Evolutionary conservation across 225 moss, liverwort and hornwort species (phyloP).

Genomic region (Marchantia paleacea): DNA sequence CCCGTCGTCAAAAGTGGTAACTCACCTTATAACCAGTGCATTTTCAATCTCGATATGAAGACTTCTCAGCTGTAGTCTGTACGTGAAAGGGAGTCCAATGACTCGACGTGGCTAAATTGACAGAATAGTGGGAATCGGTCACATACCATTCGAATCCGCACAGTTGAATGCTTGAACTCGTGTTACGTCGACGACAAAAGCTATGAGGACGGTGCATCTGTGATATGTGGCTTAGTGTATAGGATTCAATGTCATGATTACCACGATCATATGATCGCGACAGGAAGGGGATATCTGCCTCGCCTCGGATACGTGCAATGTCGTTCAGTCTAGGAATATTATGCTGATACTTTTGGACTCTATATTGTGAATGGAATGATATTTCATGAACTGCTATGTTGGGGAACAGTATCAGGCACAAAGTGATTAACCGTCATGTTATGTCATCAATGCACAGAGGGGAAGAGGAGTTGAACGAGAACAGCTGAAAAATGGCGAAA

Average conservation of each 20-base stretch:
- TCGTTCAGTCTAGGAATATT: not conserved
- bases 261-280: no score
- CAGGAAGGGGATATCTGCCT: not conserved
- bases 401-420: not conserved
- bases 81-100: not conserved
- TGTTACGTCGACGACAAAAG: not conserved
- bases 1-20: conserved; percentile 5
- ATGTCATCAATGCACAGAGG: not conserved
- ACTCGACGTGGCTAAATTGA: not conserved
- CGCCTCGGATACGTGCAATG: not conserved
- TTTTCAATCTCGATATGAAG: not conserved
- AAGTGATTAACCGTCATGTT: not conserved
- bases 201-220: not conserved
- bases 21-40: not conserved
- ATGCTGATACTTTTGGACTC: not conserved
- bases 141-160: no score
- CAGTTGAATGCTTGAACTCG: no score
- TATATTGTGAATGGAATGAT: not conserved
- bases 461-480: not conserved
- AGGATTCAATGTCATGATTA: no score
- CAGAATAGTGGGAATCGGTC: no score
- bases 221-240: not conserved
- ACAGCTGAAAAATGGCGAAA: conserved; percentile 18
- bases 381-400: not conserved
- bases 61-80: not conserved